Base-by-base conservation (phyloP, 108 stramenopile genomes). In the Skeletonema grethae region DNA sequence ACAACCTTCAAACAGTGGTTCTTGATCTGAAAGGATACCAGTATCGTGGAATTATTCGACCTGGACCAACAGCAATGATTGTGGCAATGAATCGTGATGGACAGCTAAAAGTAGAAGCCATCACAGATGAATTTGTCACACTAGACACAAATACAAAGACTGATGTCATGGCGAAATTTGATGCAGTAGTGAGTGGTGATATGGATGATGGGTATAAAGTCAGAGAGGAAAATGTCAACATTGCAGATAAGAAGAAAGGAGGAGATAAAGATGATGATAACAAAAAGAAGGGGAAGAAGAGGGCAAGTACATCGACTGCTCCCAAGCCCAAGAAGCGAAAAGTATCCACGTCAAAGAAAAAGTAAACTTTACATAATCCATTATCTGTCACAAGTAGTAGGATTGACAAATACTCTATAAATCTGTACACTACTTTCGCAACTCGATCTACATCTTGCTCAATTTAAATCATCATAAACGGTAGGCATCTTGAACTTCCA, bases 1-100 rank as follows among this genome's bases (percentile, higher is more conserved):
- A 25, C 31, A 22, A 29, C 35, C 22, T n/a, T 20, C 48, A 46
- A n/a, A 65, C 46, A 78, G 85, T 94, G 38, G 73, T 79, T 61
- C 43, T 94, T 56, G 92, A 94, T 77, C 80, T 90, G 70, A 90
- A 91, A 65, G 92, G 92, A 20, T 80, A 64, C 46, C 90, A 89
- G 69, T 94, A 94, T 61, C 79, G 83, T 39, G 92, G 87, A 29
- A 85, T 69, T 36, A 85, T 94, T 9, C 79, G 85, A 18, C 90
- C 92, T 20, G 90, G 90, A 24, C 87, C 90, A 2, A 94, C 92
- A 3, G 79, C 82, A n/a, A 74, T 94, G 84, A 63, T 90, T 9
- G 65, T 92, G 29, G 72, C 76, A 25, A 31, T 76, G 25, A 75
- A 63, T 11, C 75, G 75, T 39, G 80, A 83, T 34, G 76, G 80